Base-by-base conservation (phyloP, 768 basidiomycete genomes). In the Suillus americanus region DNA sequence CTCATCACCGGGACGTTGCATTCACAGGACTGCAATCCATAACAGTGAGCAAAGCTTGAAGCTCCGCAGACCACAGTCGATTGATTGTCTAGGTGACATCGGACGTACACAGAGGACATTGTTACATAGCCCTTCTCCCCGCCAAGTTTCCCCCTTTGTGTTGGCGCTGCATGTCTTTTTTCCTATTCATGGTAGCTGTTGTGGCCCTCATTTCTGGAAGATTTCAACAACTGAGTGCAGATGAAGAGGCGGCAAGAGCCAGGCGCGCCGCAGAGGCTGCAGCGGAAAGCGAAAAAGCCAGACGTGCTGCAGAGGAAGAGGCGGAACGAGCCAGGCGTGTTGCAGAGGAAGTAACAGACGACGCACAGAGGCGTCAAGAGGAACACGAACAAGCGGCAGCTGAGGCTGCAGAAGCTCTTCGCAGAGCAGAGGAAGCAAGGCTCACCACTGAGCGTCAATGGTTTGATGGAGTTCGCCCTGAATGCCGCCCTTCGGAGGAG, bases 331-430 rank as follows among this genome's bases (percentile, higher is more conserved):
- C 23, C 12, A 48, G 5, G 23, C 46, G 2, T 46, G n/a, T 20
- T 23, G n/a, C 45, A 5, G n/a, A 46, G 46, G 23, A 48, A 48
- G 23, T 23, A 48, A 12, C 23, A 18, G 41, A 38, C 4, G n/a
- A 38, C 5, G 64, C 59, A n/a, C 60, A 14, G 38, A 60, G 43
- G 66, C 53, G 48, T 12, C 12, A 46, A 12, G 46, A 64, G 28
- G 56, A 48, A 48, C 62, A 13, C 45, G 37, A 61, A 66, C 46
- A 5, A 12, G 23, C 46, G 23, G n/a, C 40, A 50, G 65, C 67
- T 18, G 73, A 65, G 3, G 71, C 73, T 5, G 71, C 71, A 56
- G 70, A 64, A 33, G 70, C 69, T 0, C 72, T 69, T 57, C 66
- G 69, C 23, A 64, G 33, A 20, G 65, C 54, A 5, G 66, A 74